Conservation (phyloP, 495 filamentous ascomycete genomes). For the Neurospora cerealis region DNA sequence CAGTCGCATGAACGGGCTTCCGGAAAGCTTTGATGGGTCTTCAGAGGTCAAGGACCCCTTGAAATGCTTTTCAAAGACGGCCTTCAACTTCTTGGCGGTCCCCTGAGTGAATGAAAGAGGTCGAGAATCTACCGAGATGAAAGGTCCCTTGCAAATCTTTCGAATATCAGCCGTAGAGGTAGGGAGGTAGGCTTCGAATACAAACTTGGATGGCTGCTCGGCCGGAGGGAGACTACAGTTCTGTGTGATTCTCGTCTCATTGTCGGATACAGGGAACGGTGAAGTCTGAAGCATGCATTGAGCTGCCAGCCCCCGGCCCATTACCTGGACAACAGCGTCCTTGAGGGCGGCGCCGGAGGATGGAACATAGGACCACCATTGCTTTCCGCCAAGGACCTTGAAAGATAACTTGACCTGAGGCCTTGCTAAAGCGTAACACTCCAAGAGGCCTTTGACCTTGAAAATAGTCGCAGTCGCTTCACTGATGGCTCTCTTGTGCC, state of each 20-base stretch:
- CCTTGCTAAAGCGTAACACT: slow-evolving; percentile 67
- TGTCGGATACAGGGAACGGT: not conserved
- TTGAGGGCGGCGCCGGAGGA: slow-evolving; percentile 39
- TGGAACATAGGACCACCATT: slow-evolving; percentile 70
- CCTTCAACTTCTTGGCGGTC: slow-evolving; percentile 54
- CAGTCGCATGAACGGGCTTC: slow-evolving; percentile 63
- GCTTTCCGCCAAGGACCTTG: slow-evolving; percentile 52
- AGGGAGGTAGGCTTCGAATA: slow-evolving; percentile 52
- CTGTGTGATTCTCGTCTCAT: not conserved
- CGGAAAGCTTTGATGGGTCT: slow-evolving; percentile 15
- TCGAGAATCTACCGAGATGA: slow-evolving; percentile 68
- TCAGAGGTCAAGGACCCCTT: not conserved
- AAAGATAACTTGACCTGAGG: slow-evolving; percentile 54
- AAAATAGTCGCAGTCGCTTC: slow-evolving; percentile 48
- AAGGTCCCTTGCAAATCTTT: slow-evolving; percentile 51
- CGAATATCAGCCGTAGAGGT: slow-evolving; percentile 38
- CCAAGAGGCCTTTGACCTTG: slow-evolving; percentile 57
- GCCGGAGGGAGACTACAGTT: not conserved
- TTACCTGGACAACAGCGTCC: slow-evolving; percentile 60
- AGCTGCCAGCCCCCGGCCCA: slow-evolving; percentile 56
- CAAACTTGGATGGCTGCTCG: not conserved
- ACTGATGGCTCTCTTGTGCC: slow-evolving; percentile 56
- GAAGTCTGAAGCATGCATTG: slow-evolving; percentile 26
- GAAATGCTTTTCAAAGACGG: slow-evolving; percentile 21
- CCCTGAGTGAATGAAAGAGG: slow-evolving; percentile 58